Conservation (phyloP, 371 early-diverging fungal species). For the Rhizopus microsporus region DNA sequence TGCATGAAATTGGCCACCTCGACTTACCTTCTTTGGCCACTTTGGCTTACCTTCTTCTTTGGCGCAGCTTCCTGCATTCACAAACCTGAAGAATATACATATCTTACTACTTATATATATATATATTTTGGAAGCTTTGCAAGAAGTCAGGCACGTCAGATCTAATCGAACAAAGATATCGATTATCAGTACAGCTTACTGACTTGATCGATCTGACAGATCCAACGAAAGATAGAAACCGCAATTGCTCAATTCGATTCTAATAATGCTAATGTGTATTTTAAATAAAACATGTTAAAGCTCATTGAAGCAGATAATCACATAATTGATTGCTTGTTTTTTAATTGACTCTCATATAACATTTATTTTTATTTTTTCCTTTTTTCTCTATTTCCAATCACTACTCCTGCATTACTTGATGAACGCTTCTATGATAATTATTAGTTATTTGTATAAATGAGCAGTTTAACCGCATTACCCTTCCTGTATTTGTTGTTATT, state of each 20-base stretch:
- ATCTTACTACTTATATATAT: constrained; percentile 10
- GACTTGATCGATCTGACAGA: constrained; percentile 8
- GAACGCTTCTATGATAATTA: constrained; percentile 24
- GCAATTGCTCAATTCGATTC: constrained; percentile 4
- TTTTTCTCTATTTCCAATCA: constrained; percentile 26
- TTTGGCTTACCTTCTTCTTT: constrained; percentile 16
- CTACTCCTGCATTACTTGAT: constrained; percentile 22
- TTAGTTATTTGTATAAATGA: background rate
- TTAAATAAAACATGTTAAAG: too few relatives aligned
- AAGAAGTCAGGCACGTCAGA: constrained; percentile 2
- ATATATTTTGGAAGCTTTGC: constrained; percentile 16
- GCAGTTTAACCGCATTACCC: constrained; percentile 2
- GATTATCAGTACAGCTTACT: constrained; percentile 7
- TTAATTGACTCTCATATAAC: too few relatives aligned
- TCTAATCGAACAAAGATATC: background rate
- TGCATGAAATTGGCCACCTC: constrained; percentile 15
- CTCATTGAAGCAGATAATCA: too few relatives aligned
- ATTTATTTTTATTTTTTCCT: constrained; percentile 19
- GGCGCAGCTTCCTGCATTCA: constrained; percentile 12
- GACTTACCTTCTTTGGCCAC: constrained; percentile 15
- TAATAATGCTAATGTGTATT: constrained; percentile 9
- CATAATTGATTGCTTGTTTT: too few relatives aligned
- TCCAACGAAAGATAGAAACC: constrained; percentile 14
- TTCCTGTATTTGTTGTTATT: constrained; percentile 14
- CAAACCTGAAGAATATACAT: constrained; percentile 13